These are phyloP conservation scores for Chalciporus sp. DNA, from an alignment of 1,284 basidiomycete species.

Conservation along the genomic window DNA sequence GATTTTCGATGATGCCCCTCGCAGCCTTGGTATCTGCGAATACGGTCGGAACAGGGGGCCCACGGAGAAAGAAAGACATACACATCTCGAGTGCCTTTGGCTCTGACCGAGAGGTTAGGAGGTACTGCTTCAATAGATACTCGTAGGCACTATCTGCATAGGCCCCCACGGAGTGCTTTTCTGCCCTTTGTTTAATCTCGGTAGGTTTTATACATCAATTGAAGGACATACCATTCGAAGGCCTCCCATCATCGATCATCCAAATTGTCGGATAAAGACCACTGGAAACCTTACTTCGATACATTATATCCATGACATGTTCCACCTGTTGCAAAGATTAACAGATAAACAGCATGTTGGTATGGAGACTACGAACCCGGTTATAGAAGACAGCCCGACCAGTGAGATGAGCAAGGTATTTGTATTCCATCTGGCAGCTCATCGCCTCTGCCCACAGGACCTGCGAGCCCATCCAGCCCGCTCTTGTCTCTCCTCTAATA, in stretches of 20 bases:
- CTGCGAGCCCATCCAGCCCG: slow-evolving; percentile 37
- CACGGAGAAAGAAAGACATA: slow-evolving; percentile 36
- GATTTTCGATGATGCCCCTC: slow-evolving; percentile 60
- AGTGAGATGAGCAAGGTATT: slow-evolving; percentile 64
- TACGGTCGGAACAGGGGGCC: slow-evolving; percentile 5
- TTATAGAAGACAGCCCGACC: slow-evolving; percentile 54
- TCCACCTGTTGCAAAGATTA: slow-evolving; percentile 40
- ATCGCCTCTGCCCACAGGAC: slow-evolving; percentile 50
- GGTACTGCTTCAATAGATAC: slow-evolving; percentile 73
- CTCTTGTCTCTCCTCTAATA: slow-evolving; percentile 35
- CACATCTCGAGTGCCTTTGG: slow-evolving; percentile 62
- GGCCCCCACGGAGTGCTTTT: slow-evolving; percentile 61
- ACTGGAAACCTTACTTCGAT: slow-evolving; percentile 37
- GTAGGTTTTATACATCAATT: neutral
- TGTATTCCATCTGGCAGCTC: slow-evolving; percentile 64
- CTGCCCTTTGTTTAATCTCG: slow-evolving; percentile 29
- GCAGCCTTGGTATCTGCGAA: slow-evolving; percentile 61
- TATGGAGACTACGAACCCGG: slow-evolving; percentile 38
- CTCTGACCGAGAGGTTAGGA: slow-evolving; percentile 64
- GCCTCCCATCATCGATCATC: slow-evolving; percentile 45
- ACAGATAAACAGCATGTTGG: neutral
- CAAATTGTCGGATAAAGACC: slow-evolving; percentile 54
- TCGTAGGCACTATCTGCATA: slow-evolving; percentile 74
- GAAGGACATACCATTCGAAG: slow-evolving; percentile 38
- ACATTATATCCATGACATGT: slow-evolving; percentile 50